These are phyloP conservation scores for Coemansia sp. DNA, from an alignment of 192 early-diverging fungal genomes.

Conservation along the genomic window DNA sequence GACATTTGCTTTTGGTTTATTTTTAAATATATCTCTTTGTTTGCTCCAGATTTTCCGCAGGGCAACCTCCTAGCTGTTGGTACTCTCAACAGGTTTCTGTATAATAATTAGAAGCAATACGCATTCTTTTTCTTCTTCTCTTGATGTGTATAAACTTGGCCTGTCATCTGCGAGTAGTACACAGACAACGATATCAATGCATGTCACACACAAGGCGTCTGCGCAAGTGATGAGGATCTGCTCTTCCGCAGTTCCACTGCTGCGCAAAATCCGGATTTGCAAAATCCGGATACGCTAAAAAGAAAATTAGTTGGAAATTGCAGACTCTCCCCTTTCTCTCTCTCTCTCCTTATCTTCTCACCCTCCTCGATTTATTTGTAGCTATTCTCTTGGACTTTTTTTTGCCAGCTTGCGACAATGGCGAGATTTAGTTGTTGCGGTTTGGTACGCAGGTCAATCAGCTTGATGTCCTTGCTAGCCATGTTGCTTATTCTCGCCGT, in stretches of 20 bases:
- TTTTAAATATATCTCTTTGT: neutral
- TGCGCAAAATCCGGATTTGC: neutral
- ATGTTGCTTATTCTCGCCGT: neutral
- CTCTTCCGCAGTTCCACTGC: neutral
- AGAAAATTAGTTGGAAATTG: neutral
- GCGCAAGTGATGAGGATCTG: neutral
- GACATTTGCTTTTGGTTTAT: neutral
- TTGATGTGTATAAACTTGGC: neutral
- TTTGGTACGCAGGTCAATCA: neutral
- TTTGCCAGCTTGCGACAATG: neutral
- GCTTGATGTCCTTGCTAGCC: neutral
- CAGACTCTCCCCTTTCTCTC: neutral
- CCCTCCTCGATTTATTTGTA: neutral
- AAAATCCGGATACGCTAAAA: neutral
- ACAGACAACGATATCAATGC: neutral
- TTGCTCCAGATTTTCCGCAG: no score
- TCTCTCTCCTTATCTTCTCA: neutral
- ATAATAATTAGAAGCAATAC: no score
- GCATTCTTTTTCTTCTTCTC: no score
- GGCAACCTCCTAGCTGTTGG: no score
- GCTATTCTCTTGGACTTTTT: neutral
- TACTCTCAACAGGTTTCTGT: no score
- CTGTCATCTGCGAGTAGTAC: neutral
- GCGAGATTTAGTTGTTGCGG: constrained; percentile 9
- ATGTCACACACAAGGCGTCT: neutral